Evolutionary conservation across 2,329 filamentous ascomycete genomes (phyloP).

Genomic region (Ascochyta clinopodiicola): DNA sequence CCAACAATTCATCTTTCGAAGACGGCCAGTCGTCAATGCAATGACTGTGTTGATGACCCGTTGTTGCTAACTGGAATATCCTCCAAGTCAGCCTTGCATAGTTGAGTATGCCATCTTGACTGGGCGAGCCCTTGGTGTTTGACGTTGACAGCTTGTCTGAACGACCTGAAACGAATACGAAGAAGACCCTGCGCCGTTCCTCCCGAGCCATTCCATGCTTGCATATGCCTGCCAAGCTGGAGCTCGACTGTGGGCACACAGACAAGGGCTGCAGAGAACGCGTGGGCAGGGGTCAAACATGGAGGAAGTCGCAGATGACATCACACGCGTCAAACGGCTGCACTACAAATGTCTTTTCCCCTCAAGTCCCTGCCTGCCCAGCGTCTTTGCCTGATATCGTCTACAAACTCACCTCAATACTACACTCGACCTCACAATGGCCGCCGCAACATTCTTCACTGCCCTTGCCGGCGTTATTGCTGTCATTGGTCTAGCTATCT

Average conservation of each 20-base stretch:
- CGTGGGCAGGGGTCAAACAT: constrained; percentile 9
- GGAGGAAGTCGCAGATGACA: constrained; percentile 7
- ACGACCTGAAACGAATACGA: constrained; percentile 12
- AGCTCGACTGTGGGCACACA: background rate
- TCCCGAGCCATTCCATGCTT: constrained; percentile 9
- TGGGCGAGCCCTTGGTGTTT: constrained; percentile 2
- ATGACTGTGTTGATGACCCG: background rate
- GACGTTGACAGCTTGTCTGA: background rate
- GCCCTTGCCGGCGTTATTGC: constrained; percentile 45
- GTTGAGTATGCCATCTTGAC: background rate
- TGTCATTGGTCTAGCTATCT: constrained; percentile 49
- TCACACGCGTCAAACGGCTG: constrained; percentile 2
- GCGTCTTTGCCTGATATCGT: constrained; percentile 1
- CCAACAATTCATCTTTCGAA: background rate
- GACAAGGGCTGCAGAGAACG: constrained; percentile 2
- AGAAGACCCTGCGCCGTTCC: constrained; percentile 13
- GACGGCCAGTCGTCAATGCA: background rate
- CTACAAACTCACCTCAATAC: background rate
- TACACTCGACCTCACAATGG: constrained; percentile 28
- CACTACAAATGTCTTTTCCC: background rate
- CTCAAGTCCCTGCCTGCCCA: background rate
- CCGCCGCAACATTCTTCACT: constrained; percentile 39
- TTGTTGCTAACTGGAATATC: constrained; percentile 1
- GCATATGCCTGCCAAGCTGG: constrained; percentile 12
- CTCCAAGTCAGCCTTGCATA: constrained; percentile 1